Conservation (phyloP, 495 filamentous ascomycete genomes). For the Hypoxylon perforatum region DNA sequence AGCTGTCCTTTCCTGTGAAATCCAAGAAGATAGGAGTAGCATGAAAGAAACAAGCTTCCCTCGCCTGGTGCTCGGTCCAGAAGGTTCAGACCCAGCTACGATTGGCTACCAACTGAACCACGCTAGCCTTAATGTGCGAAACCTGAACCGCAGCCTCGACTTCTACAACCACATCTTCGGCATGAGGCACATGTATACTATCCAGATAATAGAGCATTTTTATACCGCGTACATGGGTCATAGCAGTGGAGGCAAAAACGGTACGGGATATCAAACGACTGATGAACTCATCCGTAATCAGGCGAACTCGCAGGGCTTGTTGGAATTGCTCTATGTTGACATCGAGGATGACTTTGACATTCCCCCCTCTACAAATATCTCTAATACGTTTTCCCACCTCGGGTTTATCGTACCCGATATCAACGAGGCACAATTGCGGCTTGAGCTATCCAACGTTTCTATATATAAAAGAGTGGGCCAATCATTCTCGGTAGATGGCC, state of each 20-base stretch:
- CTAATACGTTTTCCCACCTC: constrained; percentile 44
- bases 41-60: background rate
- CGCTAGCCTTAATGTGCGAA: constrained; percentile 54
- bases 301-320: constrained; percentile 47
- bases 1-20: too few species aligned
- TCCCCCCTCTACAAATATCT: constrained; percentile 17
- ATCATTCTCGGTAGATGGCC: background rate
- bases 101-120: constrained; percentile 59
- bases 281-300: constrained; percentile 44
- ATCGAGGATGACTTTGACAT: constrained; percentile 35
- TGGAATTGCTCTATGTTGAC: constrained; percentile 42
- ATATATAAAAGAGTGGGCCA: constrained; percentile 44
- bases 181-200: constrained; percentile 60
- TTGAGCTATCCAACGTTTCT: constrained; percentile 29
- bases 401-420: constrained; percentile 47
- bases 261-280: constrained; percentile 49
- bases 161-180: constrained; percentile 62
- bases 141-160: constrained; percentile 52
- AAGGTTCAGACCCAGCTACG: constrained; percentile 43
- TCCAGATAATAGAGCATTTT: constrained; percentile 36
- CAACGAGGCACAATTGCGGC: constrained; percentile 32
- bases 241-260: constrained; percentile 49
- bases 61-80: background rate
- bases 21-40: too few species aligned
- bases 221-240: constrained; percentile 47